These are phyloP conservation scores for Lupinus albus DNA, from an alignment of 306 rosid species.

Conservation along the genomic window DNA sequence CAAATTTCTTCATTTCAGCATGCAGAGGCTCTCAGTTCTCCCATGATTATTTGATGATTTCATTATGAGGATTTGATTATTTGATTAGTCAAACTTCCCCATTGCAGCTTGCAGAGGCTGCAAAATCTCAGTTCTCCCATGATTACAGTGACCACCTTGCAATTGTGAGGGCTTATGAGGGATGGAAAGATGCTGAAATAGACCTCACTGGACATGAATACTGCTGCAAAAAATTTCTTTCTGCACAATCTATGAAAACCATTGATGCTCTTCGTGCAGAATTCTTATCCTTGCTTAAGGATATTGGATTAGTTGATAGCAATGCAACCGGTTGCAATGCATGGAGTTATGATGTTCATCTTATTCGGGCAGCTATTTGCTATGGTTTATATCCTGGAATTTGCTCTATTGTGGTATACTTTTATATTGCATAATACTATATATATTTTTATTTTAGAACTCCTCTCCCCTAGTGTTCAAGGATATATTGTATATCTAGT, in stretches of 20 bases:
- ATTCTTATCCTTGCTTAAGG: slow-evolving; percentile 72
- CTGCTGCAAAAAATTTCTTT: slow-evolving; percentile 93
- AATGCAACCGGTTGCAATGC: slow-evolving; percentile 55
- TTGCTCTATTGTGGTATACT: slow-evolving; percentile 83
- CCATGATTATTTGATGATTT: slow-evolving; percentile 39
- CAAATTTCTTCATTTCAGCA: slow-evolving; percentile 57
- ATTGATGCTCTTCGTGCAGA: slow-evolving; percentile 88
- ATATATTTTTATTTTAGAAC: slow-evolving; percentile 1
- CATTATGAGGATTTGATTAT: slow-evolving; percentile 35
- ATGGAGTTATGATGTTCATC: slow-evolving; percentile 74
- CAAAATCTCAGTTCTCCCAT: slow-evolving; percentile 77
- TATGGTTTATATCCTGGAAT: slow-evolving; percentile 92
- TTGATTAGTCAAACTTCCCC: slow-evolving; percentile 37
- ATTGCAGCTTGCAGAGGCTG: slow-evolving; percentile 91
- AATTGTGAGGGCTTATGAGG: slow-evolving; percentile 80
- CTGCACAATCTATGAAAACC: slow-evolving; percentile 87
- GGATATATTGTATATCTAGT: slow-evolving; percentile 11
- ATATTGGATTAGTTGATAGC: slow-evolving; percentile 75
- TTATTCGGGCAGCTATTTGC: slow-evolving; percentile 79
- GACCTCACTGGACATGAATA: slow-evolving; percentile 76
- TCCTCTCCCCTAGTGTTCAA: slow-evolving; percentile 16
- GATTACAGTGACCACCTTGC: slow-evolving; percentile 93
- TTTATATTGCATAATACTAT: not conserved
- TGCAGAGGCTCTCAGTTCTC: slow-evolving; percentile 90
- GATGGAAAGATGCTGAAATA: slow-evolving; percentile 86